phyloP scores from a whole-genome alignment of 352 stramenopile genomes.

The Plasmopara viticola region DNA sequence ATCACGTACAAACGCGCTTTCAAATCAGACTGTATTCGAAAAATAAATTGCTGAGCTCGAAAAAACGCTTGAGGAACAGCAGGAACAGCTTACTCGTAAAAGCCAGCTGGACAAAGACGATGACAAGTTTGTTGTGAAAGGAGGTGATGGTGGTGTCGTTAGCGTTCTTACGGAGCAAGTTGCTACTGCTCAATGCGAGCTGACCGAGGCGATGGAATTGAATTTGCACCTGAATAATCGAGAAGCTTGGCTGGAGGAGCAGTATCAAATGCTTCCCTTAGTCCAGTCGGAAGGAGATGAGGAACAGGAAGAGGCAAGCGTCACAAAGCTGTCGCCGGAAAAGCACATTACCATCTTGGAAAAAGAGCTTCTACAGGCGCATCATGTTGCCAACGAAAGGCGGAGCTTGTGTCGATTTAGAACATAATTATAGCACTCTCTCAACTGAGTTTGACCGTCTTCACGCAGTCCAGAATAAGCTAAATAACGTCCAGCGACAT shows the following conservation, averaged over 20 bases:
- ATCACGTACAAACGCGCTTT: conserved; percentile 48
- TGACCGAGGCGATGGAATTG: conserved; percentile 80
- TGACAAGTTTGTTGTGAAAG: conserved; percentile 44
- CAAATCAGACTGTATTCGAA: conserved; percentile 38
- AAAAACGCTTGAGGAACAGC: conserved; percentile 48
- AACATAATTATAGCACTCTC: conserved; percentile 36
- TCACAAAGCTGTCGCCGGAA: conserved; percentile 20
- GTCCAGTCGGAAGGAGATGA: conserved; percentile 29
- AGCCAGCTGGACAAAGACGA: conserved; percentile 30
- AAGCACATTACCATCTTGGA: conserved; percentile 28
- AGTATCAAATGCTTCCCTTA: conserved; percentile 43
- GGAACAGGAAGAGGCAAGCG: conserved; percentile 23
- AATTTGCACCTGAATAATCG: conserved; percentile 75
- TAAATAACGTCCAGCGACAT: conserved; percentile 23
- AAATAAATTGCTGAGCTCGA: conserved; percentile 59
- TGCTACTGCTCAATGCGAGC: conserved; percentile 52
- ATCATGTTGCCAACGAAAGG: conserved; percentile 24
- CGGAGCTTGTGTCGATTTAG: conserved; percentile 28
- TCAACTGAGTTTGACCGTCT: conserved; percentile 37
- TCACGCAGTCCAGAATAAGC: conserved; percentile 20
- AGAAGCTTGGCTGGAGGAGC: conserved; percentile 73
- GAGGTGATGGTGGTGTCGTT: conserved; percentile 40
- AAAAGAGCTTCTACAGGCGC: conserved; percentile 35
- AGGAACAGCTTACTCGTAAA: conserved; percentile 58
- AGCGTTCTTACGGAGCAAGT: conserved; percentile 70